Evolutionary conservation across 495 filamentous ascomycete species (phyloP).

Genomic region (Podospora fimiseda): DNA sequence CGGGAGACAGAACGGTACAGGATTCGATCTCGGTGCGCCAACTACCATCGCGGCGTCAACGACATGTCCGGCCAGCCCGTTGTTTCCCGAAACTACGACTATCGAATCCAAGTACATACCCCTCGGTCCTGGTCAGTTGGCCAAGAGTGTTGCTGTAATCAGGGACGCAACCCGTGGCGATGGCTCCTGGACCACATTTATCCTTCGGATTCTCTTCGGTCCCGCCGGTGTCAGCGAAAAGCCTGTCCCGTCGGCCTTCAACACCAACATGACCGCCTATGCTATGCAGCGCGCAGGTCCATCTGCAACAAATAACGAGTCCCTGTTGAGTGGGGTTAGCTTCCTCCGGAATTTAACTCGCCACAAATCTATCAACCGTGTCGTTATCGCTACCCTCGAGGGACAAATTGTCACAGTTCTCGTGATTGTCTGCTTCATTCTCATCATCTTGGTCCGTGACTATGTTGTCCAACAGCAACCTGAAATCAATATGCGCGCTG

Average conservation of each 20-base stretch:
- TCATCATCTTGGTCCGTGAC: slow-evolving; percentile 92
- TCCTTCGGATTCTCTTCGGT: slow-evolving; percentile 26
- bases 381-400: slow-evolving; percentile 78
- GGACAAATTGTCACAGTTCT: slow-evolving; percentile 87
- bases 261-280: slow-evolving; percentile 6
- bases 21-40: not conserved
- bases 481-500: slow-evolving; percentile 57
- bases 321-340: slow-evolving; percentile 64
- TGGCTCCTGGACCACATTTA: slow-evolving; percentile 18
- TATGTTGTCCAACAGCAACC: slow-evolving; percentile 98
- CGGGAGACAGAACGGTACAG: slow-evolving; percentile 15
- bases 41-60: slow-evolving; percentile 10
- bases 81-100: slow-evolving; percentile 34
- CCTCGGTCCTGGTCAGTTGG: slow-evolving; percentile 21
- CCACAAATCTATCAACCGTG: slow-evolving; percentile 65
- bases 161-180: slow-evolving; percentile 20
- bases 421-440: slow-evolving; percentile 85
- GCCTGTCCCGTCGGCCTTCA: slow-evolving; percentile 8
- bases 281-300: not conserved
- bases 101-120: slow-evolving; percentile 26
- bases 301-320: slow-evolving; percentile 18
- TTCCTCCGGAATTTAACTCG: slow-evolving; percentile 69
- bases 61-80: slow-evolving; percentile 40
- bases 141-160: slow-evolving; percentile 23
- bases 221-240: slow-evolving; percentile 18